Percentiles rank a stretch among this genome's conserved stretches.
Evolutionary conservation across 169 alveolate species (phyloP).

Genomic region (Neospora caninum): DNA sequence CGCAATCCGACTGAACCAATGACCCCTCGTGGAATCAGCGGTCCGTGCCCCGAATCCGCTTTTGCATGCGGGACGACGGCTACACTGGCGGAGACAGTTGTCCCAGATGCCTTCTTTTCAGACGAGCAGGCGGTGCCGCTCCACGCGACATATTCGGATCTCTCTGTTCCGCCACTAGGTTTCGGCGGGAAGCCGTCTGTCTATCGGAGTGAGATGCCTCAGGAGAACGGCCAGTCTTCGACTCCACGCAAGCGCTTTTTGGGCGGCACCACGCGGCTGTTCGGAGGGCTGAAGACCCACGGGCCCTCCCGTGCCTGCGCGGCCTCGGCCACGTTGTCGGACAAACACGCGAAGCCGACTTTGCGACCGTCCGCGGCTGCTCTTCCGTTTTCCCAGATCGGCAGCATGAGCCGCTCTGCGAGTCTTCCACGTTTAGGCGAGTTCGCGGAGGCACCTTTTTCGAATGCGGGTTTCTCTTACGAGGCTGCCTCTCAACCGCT

Average conservation of each 20-base stretch:
- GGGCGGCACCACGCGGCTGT: constrained; percentile 4
- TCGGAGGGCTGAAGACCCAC: not conserved
- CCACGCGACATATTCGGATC: too few relatives aligned
- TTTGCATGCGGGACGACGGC: too few relatives aligned
- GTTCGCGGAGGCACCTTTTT: too few relatives aligned
- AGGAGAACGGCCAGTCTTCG: not conserved
- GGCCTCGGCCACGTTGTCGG: not conserved
- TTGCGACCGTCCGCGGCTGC: not conserved
- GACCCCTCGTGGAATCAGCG: not conserved
- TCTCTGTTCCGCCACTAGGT: too few relatives aligned
- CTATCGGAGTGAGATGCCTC: not conserved
- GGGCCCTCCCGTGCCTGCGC: not conserved
- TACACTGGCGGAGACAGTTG: too few relatives aligned
- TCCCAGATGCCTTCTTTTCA: too few relatives aligned
- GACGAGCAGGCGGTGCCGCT: too few relatives aligned
- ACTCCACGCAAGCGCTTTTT: not conserved
- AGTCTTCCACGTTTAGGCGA: too few relatives aligned
- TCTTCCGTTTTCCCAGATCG: not conserved
- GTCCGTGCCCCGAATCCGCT: too few relatives aligned
- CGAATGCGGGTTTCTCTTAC: too few relatives aligned
- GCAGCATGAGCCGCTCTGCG: not conserved
- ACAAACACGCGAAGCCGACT: not conserved
- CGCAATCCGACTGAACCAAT: not conserved
- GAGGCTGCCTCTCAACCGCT: too few relatives aligned
- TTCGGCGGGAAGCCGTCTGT: too few relatives aligned